A percentile compares a stretch with the other conserved stretches of the same genome.
phyloP scores from a whole-genome alignment of 257 asterid genomes.

The Rubia yunnanensis region DNA sequence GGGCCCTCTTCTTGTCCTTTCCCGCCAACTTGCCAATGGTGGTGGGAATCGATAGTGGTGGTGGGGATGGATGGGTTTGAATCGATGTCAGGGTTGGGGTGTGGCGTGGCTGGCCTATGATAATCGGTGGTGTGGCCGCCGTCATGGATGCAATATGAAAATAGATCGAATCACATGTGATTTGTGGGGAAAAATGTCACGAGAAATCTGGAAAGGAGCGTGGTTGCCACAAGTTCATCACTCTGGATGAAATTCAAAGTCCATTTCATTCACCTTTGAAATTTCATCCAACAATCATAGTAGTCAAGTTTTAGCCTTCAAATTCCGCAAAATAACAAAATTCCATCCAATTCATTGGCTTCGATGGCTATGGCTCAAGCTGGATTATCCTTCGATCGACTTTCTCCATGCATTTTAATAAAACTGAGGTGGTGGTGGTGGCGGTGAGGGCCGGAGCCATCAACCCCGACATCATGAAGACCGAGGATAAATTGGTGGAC shows the following conservation, averaged over 20 bases:
- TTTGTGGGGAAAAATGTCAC: neutral
- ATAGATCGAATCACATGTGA: neutral
- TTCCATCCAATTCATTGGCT: constrained; percentile 27
- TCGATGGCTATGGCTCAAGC: constrained; percentile 33
- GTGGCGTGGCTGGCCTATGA: no score
- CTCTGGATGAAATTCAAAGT: constrained; percentile 1
- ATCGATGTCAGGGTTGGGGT: no score
- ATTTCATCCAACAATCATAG: constrained; percentile 5
- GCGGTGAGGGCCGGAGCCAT: constrained; percentile 65
- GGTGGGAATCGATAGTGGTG: no score
- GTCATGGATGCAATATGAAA: neutral
- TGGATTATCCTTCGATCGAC: constrained; percentile 20
- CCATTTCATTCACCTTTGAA: neutral
- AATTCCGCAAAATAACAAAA: neutral
- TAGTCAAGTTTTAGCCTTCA: neutral
- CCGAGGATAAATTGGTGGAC: constrained; percentile 83
- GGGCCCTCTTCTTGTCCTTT: no score
- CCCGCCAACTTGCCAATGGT: no score
- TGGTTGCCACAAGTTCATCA: constrained; percentile 47
- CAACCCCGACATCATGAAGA: constrained; percentile 74
- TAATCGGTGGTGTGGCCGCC: no score
- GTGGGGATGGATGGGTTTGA: no score
- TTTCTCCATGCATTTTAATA: constrained; percentile 10
- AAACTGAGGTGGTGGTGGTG: constrained; percentile 51
- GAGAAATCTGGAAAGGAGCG: constrained; percentile 18